Conservation (phyloP, 257 asterid species). For the Jasminum sambac region DNA sequence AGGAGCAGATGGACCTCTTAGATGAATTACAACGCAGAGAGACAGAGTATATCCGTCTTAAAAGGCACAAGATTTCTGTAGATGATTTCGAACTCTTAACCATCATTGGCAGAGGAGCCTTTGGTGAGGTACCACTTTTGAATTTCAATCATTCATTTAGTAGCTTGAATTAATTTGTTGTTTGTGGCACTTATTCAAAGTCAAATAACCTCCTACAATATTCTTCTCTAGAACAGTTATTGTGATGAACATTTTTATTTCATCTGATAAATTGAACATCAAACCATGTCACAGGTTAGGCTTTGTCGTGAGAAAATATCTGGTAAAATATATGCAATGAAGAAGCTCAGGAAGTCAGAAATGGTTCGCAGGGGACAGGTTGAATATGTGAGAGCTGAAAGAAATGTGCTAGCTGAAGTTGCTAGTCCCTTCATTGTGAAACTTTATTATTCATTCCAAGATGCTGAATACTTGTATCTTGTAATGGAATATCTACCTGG, state of each 20-base stretch:
- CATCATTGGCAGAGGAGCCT: slow-evolving; percentile 85
- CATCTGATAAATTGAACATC: slow-evolving; percentile 4
- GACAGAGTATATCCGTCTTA: slow-evolving; percentile 76
- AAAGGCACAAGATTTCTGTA: slow-evolving; percentile 70
- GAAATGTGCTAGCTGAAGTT: slow-evolving; percentile 90
- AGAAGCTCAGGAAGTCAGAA: slow-evolving; percentile 83
- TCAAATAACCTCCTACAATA: neutral
- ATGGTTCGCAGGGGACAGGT: slow-evolving; percentile 96
- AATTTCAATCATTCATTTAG: neutral
- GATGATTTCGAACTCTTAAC: slow-evolving; percentile 73
- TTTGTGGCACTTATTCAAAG: neutral
- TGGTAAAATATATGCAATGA: slow-evolving; percentile 78
- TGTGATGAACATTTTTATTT: neutral
- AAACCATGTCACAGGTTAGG: slow-evolving; percentile 58
- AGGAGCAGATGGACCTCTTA: slow-evolving; percentile 62
- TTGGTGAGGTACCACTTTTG: slow-evolving; percentile 72
- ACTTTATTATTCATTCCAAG: slow-evolving; percentile 86
- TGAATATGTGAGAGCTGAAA: slow-evolving; percentile 89
- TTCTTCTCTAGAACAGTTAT: neutral
- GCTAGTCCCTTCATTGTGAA: slow-evolving; percentile 75
- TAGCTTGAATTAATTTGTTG: too few species aligned
- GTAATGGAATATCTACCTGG: slow-evolving; percentile 96
- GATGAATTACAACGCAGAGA: slow-evolving; percentile 77
- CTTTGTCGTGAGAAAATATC: slow-evolving; percentile 71
- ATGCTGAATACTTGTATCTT: slow-evolving; percentile 76